Base-by-base conservation (phyloP, 1,284 basidiomycete species). In the Rhodotorula sp. region DNA sequence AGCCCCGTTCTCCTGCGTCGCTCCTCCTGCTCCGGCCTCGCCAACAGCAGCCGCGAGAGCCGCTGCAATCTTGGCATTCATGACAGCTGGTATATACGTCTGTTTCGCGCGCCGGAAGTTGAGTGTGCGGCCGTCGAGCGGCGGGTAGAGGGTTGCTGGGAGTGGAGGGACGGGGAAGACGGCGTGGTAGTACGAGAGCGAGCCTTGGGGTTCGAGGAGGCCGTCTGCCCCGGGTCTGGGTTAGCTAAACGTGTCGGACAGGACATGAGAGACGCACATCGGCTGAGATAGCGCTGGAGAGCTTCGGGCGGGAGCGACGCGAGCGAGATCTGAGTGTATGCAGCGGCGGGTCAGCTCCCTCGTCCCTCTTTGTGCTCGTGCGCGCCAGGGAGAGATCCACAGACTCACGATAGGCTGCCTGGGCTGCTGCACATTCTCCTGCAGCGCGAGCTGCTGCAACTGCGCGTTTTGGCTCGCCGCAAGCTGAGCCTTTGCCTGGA, bases 111-210 rank as follows among this genome's bases (percentile, higher is more conserved):
- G 52, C 2, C 64, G 59, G 36, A 30, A 58, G 39, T 63, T 64
- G 20, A 74, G 64, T 1, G 53, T 20, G 10, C 64, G 64, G 36
- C 73, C 68, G n/a, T 66, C 53, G 30, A 75, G 65, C 0, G 74
- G 74, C 4, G 74, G 68, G 19, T 55, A 27, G 34, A 75, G 64
- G 17, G 47, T 44, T 20, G 62, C 39, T 32, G 74, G 72, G 4
- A 75, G 63, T 9, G 70, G 60, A 1, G 74, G 74, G 30, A 69
- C 67, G 58, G 74, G 74, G 57, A 74, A 70, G 32, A 75, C 72
- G 62, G 74, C 69, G 64, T 75, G 74, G 59, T 71, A 67, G 62
- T 74, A 75, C 17, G 74, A 75, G 47, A 75, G 70, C 20, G 59
- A 54, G 20, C 67, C 63, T 30, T 62, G 57, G 2, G 72, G 63